phyloP scores from a whole-genome alignment of 1,139 yeast species.

The Suhomyces bribrorum region DNA sequence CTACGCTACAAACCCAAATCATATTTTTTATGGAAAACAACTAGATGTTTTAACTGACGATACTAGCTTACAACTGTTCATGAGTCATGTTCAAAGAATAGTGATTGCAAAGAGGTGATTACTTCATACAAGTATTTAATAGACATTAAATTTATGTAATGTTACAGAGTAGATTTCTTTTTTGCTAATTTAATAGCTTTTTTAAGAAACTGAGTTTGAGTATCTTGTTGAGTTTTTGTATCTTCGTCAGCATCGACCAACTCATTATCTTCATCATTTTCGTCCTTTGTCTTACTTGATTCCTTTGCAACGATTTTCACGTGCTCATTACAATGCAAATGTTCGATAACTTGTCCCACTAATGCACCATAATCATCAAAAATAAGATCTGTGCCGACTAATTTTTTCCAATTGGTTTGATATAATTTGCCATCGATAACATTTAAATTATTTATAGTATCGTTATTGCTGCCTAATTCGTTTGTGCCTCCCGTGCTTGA shows the following conservation, averaged over 20 bases:
- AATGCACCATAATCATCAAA: conserved; percentile 60
- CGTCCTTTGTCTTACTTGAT: conserved; percentile 15
- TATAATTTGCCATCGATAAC: conserved; percentile 52
- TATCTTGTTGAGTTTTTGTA: conserved; percentile 16
- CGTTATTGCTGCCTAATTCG: conserved; percentile 6
- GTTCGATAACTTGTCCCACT: conserved; percentile 46
- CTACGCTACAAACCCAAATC: conserved; percentile 46
- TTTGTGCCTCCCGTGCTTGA: conserved; percentile 9
- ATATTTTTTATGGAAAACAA: conserved; percentile 28
- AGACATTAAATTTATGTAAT: not conserved
- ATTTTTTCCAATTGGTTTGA: conserved; percentile 74
- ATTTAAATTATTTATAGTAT: conserved; percentile 31
- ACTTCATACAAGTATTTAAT: not conserved
- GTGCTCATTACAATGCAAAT: conserved; percentile 34
- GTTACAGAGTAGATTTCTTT: conserved; percentile 15
- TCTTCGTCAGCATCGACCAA: conserved; percentile 15
- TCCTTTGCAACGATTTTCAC: conserved; percentile 26
- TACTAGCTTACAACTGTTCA: conserved; percentile 65
- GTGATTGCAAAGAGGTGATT: conserved; percentile 27
- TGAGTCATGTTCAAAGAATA: conserved; percentile 54
- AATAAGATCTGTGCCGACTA: conserved; percentile 81
- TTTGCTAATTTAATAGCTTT: conserved; percentile 32
- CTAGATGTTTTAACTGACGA: conserved; percentile 66
- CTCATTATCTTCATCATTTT: conserved; percentile 17
- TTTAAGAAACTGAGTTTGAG: conserved; percentile 30